Evolutionary conservation across 176 grass and related monocot genomes (phyloP), one percentile per base, ranked within the genome.

Genomic region (Avena eriantha): DNA sequence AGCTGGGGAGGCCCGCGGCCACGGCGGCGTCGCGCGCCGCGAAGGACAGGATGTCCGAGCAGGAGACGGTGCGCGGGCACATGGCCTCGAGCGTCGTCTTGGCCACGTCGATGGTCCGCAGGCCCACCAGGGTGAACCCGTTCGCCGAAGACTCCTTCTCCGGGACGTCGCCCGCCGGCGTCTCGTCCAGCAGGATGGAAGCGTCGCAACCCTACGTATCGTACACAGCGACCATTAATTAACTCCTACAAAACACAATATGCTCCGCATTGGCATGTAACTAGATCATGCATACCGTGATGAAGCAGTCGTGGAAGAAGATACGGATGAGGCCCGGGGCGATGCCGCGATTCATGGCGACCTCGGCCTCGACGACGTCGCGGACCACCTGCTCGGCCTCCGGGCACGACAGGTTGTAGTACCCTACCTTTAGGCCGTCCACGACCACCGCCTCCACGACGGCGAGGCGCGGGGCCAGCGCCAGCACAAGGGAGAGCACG

Each of bases 261-360:
- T 34, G 65, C 65, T 58, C 3, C 31, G 75, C 49, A 23, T 26
- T 21, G 33, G 48, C 73, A 59, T 39, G 76, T 81, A 45, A 41
- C n/a, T 0, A 26, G 6, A 73, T 26, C 8, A 43, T 0, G 4
- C 13, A 50, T 76, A 88, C 91, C 65, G 79, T 87, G 35, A 93
- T 77, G 14, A 93, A 93, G 60, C 88, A 93, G 29, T 93, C 92
- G 41, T 91, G 92, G 82, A 93, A 93, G 83, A 87, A 91, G 58
- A 84, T 53, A 11, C 85, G 85, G 69, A 91, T 91, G 76, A 91
- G 57, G 36, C 89, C 85, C 23, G 88, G 66, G 10, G 79, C 51
- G 67, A 90, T 64, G 88, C 34, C 39, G 29, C 23, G 82, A 72
- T 93, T 57, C 45, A 74, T 36, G 26, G 1, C 3, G 17, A 84